Evolutionary conservation across 495 filamentous ascomycete species (phyloP), one percentile per base, ranked within the genome.

Genomic region (Aspergillus leporis): DNA sequence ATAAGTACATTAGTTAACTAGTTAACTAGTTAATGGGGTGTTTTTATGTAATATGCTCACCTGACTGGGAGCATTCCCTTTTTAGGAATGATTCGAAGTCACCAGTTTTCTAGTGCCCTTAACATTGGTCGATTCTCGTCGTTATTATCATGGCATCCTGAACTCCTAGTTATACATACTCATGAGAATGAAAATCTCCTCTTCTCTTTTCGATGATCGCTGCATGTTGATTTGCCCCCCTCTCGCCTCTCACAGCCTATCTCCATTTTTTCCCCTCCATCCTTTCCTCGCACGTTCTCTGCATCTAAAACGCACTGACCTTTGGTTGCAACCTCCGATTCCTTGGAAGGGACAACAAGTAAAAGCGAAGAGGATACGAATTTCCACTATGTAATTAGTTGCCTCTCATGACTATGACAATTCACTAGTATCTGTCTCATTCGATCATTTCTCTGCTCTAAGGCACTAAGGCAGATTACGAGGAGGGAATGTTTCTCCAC

Each of bases 221-320:
- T 47, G 43, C 43, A 47, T 12, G 14, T 18, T 41, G 38, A 41
- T 41, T 41, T 47, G 43, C 43, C 43, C 43, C 43, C 19, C 48
- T 32, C 19, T 51, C 3, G 8, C 14, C 25, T 32, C 25, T 6
- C 30, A 18, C 48, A 32, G 10, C 43, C 43, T 47, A 47, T 47
- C 43, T 47, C 43, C 43, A 34, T 51, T 16, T 51, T 41, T 51
- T 18, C 48, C 48, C 48, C 48, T 51, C 48, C 30, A 47, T 47
- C 43, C 43, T 47, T 47, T 47, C 19, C 43, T 21, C 18, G 43
- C 43, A 47, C 43, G 21, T 47, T 47, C 19, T 47, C 43, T 47
- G 43, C 43, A 47, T 47, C 13, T 13, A 9, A 10, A 23, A 23
- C 43, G 43, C 43, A 47, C 43, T 22, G 43, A 23, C 43, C 43